Evolutionary conservation across 164 flowering plant genomes (phyloP).

Genomic region (Piper betle): DNA sequence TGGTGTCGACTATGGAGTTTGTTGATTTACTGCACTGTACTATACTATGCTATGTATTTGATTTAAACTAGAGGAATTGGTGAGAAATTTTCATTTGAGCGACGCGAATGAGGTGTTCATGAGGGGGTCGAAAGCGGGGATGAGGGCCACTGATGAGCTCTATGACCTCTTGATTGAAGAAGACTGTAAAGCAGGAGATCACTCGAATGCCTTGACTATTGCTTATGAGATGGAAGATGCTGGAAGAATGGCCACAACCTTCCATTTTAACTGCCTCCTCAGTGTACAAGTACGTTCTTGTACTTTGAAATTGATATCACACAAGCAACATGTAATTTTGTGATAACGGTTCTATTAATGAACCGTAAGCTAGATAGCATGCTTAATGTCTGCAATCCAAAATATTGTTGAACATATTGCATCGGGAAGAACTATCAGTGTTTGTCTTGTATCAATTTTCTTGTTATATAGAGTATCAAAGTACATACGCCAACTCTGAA

Average conservation of each 20-base stretch:
- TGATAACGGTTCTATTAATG: background rate
- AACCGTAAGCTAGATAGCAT: background rate
- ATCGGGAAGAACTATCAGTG: no score
- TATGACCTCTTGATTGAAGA: constrained; percentile 82
- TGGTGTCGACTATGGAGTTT: background rate
- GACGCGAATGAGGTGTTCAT: constrained; percentile 83
- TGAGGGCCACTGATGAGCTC: constrained; percentile 77
- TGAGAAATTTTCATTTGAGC: constrained; percentile 48
- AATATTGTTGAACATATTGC: no score
- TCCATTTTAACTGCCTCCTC: constrained; percentile 90
- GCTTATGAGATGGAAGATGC: constrained; percentile 98
- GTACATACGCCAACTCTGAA: background rate
- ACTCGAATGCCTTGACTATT: constrained; percentile 88
- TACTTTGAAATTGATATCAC: background rate
- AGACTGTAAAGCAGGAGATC: constrained; percentile 92
- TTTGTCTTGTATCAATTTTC: no score
- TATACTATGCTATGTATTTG: background rate
- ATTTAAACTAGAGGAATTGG: constrained; percentile 62
- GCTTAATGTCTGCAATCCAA: no score
- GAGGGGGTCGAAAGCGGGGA: constrained; percentile 78
- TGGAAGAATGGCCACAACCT: constrained; percentile 90
- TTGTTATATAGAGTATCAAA: no score
- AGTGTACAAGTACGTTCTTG: constrained; percentile 58
- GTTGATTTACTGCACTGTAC: background rate
- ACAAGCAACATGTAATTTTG: background rate